Conservation (phyloP, 192 early-diverging fungal genomes). For the Coemansia erecta region DNA sequence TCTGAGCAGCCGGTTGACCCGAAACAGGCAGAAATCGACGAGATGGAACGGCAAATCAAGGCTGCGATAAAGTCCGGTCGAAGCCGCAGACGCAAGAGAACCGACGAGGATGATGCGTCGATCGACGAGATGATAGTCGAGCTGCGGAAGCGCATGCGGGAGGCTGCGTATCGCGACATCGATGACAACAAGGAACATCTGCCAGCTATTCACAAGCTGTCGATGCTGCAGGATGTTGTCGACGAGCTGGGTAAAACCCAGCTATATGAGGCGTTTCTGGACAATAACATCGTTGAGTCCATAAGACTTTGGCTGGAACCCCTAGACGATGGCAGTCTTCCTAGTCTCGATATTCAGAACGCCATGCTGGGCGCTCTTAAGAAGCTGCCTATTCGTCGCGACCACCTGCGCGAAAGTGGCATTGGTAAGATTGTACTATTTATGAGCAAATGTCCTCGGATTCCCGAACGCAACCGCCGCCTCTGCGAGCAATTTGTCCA, state of each 20-base stretch:
- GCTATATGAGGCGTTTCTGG: slow-evolving; percentile 71
- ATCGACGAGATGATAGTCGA: slow-evolving; percentile 51
- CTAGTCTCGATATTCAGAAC: slow-evolving; percentile 84
- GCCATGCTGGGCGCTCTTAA: slow-evolving; percentile 70
- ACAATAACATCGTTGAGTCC: slow-evolving; percentile 80
- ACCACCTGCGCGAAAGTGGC: slow-evolving; percentile 76
- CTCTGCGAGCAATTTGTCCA: slow-evolving; percentile 76
- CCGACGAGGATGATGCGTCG: slow-evolving; percentile 48
- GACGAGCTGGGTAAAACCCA: slow-evolving; percentile 53
- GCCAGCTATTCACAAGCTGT: slow-evolving; percentile 53
- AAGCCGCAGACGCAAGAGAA: slow-evolving; percentile 42
- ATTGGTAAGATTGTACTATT: slow-evolving; percentile 86
- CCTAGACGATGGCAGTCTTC: slow-evolving; percentile 81
- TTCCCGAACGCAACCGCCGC: slow-evolving; percentile 65
- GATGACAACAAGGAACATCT: slow-evolving; percentile 52
- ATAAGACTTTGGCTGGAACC: slow-evolving; percentile 91
- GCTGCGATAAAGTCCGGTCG: slow-evolving; percentile 40
- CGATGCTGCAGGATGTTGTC: slow-evolving; percentile 48
- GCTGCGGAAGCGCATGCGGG: slow-evolving; percentile 52
- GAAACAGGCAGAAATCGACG: slow-evolving; percentile 48
- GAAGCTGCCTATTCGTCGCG: slow-evolving; percentile 69
- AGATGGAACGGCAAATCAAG: slow-evolving; percentile 44
- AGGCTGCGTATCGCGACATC: slow-evolving; percentile 51
- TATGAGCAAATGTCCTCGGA: slow-evolving; percentile 82
- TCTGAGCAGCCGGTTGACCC: slow-evolving; percentile 22